Base-by-base conservation (phyloP, 306 rosid species). In the Heteromeles arbutifolia region DNA sequence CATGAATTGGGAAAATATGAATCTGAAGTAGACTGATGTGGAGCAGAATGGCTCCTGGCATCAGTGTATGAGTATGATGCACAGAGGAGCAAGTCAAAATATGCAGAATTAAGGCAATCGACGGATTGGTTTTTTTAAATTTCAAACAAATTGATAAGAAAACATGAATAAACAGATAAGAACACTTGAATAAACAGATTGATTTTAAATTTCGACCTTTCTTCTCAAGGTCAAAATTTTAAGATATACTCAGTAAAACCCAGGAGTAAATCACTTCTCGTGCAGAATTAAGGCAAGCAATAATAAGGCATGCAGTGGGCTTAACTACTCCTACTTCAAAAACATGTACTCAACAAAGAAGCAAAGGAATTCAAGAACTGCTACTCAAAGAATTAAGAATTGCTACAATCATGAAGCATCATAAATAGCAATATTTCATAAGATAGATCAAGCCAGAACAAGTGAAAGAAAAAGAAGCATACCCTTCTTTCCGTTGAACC, bases 401-500 rank as follows among this genome's bases (percentile, higher is more conserved):
- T 73, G 31, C 65, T 53, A 37, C 72, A 72, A 28, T 24, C 21
- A 76, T 50, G 63, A 43, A 8, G 37, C 19, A 26, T 57, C 24
- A 31, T 44, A 28, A 18, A 63, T 59, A 8, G 56, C 69, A 57
- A 17, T 24, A 48, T 59, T 65, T 63, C 57, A 50, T 24, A 2
- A 15, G 37, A 61, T 14, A 34, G 61, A 69, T n/a, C 11, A 8
- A 8, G 31, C 65, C 8, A 21, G 31, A 75, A 59, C 34, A 70
- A 65, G 41, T 25, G 12, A 66, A 45, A 31, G 4, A 34, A 37
- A 56, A 14, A 44, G 48, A 26, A 61, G 44, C 68, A 37, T 82
- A 95, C 99, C 99, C 84, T 95, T 95, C 86, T 88, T 92, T 65
- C 97, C 97, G 63, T 89, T 81, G 81, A 95, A 89, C 84, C 93